Percentiles rank a stretch among this genome's conserved stretches.
phyloP scores from a whole-genome alignment of 2,329 filamentous ascomycete species.

The Pseudogymnoascus sp. region DNA sequence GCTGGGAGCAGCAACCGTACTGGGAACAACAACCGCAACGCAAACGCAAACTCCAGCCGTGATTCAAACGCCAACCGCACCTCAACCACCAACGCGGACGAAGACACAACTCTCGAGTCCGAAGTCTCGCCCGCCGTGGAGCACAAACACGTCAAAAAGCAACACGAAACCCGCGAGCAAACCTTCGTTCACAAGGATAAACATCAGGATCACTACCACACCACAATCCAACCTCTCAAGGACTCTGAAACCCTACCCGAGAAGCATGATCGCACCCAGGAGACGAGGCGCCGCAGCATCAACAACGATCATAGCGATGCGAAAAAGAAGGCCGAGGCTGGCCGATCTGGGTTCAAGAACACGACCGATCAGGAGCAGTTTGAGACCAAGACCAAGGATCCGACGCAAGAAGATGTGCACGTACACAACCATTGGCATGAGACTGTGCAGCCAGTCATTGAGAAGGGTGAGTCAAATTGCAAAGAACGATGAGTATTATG shows the following conservation, averaged over 20 bases:
- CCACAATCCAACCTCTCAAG: not conserved
- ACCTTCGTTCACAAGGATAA: not conserved
- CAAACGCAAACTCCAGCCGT: not conserved
- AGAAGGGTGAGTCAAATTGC: conserved; percentile 12
- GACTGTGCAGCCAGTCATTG: conserved; percentile 7
- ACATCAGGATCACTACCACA: conserved; percentile 2
- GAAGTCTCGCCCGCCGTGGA: conserved; percentile 17
- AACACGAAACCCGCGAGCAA: conserved; percentile 5
- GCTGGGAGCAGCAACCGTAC: not conserved
- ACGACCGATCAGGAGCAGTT: conserved; percentile 11
- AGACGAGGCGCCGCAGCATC: conserved; percentile 2
- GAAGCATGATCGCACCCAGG: not conserved
- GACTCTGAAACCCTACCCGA: not conserved
- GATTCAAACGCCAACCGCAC: not conserved
- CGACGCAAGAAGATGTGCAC: not conserved
- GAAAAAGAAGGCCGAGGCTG: conserved; percentile 1
- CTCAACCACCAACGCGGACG: conserved; percentile 3
- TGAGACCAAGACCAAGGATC: conserved; percentile 11
- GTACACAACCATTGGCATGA: conserved; percentile 5
- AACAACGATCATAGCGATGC: not conserved
- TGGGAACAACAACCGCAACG: not conserved
- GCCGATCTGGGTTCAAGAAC: not conserved
- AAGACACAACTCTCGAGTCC: conserved; percentile 16
- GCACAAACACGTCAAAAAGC: conserved; percentile 19
- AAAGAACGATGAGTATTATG: not conserved